A percentile compares a stretch with the other conserved stretches of the same genome.
Conservation (phyloP, 208 protist genomes). For the Angomonas deanei region DNA sequence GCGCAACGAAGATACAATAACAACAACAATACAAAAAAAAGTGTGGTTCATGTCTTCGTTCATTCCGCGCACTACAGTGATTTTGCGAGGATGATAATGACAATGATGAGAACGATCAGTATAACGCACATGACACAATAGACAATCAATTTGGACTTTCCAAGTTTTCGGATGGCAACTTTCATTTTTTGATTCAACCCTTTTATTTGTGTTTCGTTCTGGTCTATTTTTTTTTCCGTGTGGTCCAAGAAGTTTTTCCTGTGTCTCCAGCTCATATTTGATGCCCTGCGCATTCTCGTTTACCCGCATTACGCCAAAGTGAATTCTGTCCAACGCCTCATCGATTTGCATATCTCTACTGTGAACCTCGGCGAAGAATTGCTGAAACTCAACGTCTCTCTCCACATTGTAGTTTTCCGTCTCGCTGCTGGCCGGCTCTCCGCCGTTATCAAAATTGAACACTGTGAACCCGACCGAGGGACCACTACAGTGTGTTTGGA, state of each 20-base stretch:
- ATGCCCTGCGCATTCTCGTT: slow-evolving; percentile 52
- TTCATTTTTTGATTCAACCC: slow-evolving; percentile 33
- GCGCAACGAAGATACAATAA: slow-evolving; percentile 1
- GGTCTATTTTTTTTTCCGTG: slow-evolving; percentile 30
- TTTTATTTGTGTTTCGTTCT: slow-evolving; percentile 29
- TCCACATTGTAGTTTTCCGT: slow-evolving; percentile 28
- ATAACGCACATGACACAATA: slow-evolving; percentile 46
- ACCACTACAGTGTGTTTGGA: slow-evolving; percentile 20
- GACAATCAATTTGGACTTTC: slow-evolving; percentile 36
- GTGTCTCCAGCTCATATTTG: slow-evolving; percentile 34
- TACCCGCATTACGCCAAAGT: slow-evolving; percentile 35
- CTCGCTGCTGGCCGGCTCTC: slow-evolving; percentile 6
- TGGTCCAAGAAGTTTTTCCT: slow-evolving; percentile 30
- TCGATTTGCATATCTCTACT: slow-evolving; percentile 44
- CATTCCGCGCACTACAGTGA: no score
- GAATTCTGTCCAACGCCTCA: slow-evolving; percentile 48
- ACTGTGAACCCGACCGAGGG: slow-evolving; percentile 4
- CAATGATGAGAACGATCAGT: slow-evolving; percentile 38
- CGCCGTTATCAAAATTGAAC: slow-evolving; percentile 15
- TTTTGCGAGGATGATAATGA: slow-evolving; percentile 46
- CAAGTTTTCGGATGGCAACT: slow-evolving; percentile 40
- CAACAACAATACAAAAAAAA: slow-evolving; percentile 3
- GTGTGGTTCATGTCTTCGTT: no score
- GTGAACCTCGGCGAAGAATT: slow-evolving; percentile 43
- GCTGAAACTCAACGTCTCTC: slow-evolving; percentile 38